Evolutionary conservation across 75 land plant genomes (phyloP), one percentile per base, ranked within the genome.

Genomic region (Pinus albicaulis): DNA sequence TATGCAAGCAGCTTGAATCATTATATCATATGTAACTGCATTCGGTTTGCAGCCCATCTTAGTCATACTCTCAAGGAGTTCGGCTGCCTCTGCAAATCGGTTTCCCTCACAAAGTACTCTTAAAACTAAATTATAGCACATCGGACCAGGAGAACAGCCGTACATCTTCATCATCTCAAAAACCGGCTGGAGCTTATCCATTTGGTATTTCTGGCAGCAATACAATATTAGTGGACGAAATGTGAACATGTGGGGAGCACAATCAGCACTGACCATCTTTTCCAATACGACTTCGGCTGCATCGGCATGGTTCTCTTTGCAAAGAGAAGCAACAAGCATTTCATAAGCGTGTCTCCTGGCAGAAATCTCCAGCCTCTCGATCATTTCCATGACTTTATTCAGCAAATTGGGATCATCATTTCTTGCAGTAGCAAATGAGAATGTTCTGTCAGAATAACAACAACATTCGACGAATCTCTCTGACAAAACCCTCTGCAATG

Each of bases 1-100:
- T 8, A 28, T 64, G 68, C 68, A 64, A 28, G 68, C 36, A 64
- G 68, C 68, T 15, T 14, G 34, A 28, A 64, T 64, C 68, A 64
- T 16, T 16, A 64, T 15, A 64, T 64, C 68, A 64, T 64, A 64
- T 64, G 68, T 64, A 28, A 64, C 1, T 31, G 68, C 36, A 64
- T 64, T 36, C 12, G 17, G 68, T 7, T 64, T 64, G 34, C 68
- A 28, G 68, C 19, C 68, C 48, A 44, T 44, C 16, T 31, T 31
- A 15, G 20, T 8, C 68, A 64, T 64, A 5, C 7, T 17, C 38
- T 31, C 38, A 16, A 64, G 68, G 19, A 64, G 68, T 7, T 64
- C 38, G 15, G 38, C 28, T 31, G 68, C 66, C 66, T 64, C 38
- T 31, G 20, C 68, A 31, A 64, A 64, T 36, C 68, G 38, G 0